Percentiles rank a stretch among this genome's conserved stretches.
Conservation (phyloP, 2,329 filamentous ascomycete species). For the Fusarium kyushuense region DNA sequence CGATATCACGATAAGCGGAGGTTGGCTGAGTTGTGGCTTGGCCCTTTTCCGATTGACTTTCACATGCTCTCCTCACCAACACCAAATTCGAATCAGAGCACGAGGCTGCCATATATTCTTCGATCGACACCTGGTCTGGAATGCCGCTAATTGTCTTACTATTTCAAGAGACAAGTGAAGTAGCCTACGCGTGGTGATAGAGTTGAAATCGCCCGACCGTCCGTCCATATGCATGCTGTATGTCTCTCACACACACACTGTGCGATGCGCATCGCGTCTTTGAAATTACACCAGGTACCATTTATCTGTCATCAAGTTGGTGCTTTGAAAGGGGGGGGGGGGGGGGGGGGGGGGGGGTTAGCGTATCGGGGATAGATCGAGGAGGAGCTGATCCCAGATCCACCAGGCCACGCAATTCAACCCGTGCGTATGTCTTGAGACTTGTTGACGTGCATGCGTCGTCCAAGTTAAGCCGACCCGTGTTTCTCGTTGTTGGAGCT, state of each 20-base stretch:
- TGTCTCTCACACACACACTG: slow-evolving; percentile 25
- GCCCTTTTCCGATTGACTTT: slow-evolving; percentile 3
- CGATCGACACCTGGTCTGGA: background rate
- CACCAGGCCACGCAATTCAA: slow-evolving; percentile 39
- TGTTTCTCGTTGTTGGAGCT: slow-evolving; percentile 13
- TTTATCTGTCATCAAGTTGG: background rate
- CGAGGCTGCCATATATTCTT: slow-evolving; percentile 3
- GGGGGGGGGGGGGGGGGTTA: background rate
- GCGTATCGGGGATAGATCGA: slow-evolving; percentile 31
- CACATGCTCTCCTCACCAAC: slow-evolving; percentile 18
- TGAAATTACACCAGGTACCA: background rate
- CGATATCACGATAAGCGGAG: slow-evolving; percentile 3
- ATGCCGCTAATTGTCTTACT: background rate
- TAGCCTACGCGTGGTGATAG: background rate
- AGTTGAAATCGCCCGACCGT: background rate
- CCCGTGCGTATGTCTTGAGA: slow-evolving; percentile 15
- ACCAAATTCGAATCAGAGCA: background rate
- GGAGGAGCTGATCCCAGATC: slow-evolving; percentile 9
- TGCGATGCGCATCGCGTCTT: slow-evolving; percentile 19
- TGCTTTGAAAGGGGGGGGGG: background rate
- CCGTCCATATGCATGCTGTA: background rate
- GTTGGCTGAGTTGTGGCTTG: slow-evolving; percentile 17
- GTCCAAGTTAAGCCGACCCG: slow-evolving; percentile 21
- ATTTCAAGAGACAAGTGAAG: background rate
- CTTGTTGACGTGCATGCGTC: slow-evolving; percentile 30